phyloP scores from a whole-genome alignment of 2,329 filamentous ascomycete species.

The Capronia coronata region DNA sequence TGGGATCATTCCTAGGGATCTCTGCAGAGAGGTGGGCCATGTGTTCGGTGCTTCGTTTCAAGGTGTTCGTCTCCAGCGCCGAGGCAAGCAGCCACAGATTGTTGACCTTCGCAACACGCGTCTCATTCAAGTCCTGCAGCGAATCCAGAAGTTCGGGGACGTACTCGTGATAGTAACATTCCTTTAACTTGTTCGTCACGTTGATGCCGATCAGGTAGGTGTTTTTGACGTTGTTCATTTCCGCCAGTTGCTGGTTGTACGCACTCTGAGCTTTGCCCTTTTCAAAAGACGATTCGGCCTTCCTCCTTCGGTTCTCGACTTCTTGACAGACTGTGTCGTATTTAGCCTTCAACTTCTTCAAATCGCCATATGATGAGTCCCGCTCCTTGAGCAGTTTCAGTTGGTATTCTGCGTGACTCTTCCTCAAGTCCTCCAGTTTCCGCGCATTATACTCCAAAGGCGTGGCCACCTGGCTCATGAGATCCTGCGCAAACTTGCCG shows the following conservation, averaged over 20 bases:
- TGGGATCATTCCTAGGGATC: constrained; percentile 78
- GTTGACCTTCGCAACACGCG: constrained; percentile 76
- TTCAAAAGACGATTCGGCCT: constrained; percentile 88
- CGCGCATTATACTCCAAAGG: constrained; percentile 68
- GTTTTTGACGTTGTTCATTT: constrained; percentile 98
- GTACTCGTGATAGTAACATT: constrained; percentile 95
- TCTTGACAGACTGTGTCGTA: constrained; percentile 92
- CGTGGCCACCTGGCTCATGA: constrained; percentile 75
- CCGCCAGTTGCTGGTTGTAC: constrained; percentile 84
- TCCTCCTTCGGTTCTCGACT: constrained; percentile 89
- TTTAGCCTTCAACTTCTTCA: constrained; percentile 86
- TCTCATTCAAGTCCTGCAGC: constrained; percentile 88
- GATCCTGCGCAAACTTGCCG: constrained; percentile 71
- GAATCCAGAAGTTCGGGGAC: constrained; percentile 86
- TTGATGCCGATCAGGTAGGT: constrained; percentile 96
- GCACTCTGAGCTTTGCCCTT: constrained; percentile 85
- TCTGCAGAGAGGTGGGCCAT: constrained; percentile 69
- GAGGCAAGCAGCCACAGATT: constrained; percentile 75
- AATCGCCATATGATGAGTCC: constrained; percentile 72
- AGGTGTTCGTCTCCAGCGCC: constrained; percentile 69
- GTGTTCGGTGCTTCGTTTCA: constrained; percentile 65
- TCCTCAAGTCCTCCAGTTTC: constrained; percentile 86
- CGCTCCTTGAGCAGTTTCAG: constrained; percentile 83
- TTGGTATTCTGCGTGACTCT: constrained; percentile 83
- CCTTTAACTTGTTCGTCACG: constrained; percentile 95